A percentile compares a stretch with the other conserved stretches of the same genome.
These are phyloP conservation scores for Volutella citrinella DNA, from an alignment of 2,329 filamentous ascomycete species.

Conservation along the genomic window DNA sequence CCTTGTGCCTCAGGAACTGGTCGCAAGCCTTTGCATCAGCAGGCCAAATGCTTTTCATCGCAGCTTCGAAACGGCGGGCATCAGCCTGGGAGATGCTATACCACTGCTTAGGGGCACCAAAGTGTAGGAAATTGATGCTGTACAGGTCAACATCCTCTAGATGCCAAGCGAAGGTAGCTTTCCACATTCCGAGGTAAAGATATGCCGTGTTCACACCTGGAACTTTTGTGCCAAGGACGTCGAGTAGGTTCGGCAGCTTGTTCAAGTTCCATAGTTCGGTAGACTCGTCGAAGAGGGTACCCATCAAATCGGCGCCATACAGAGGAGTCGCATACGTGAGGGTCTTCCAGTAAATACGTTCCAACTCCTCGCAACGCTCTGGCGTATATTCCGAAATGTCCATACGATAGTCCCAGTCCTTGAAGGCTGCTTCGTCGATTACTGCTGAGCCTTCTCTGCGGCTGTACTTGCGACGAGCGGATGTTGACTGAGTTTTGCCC, in stretches of 20 bases:
- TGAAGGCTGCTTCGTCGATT: constrained; percentile 87
- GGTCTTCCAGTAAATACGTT: constrained; percentile 95
- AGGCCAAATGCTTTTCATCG: constrained; percentile 95
- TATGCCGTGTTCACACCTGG: constrained; percentile 98
- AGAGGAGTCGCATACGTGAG: constrained; percentile 91
- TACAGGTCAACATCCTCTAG: constrained; percentile 97
- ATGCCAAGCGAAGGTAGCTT: constrained; percentile 98
- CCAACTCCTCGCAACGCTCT: constrained; percentile 90
- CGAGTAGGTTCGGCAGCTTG: constrained; percentile 87
- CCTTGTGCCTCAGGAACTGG: constrained; percentile 96
- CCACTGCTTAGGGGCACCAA: constrained; percentile 98
- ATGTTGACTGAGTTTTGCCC: constrained; percentile 69
- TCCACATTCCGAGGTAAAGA: constrained; percentile 98
- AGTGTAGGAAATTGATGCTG: constrained; percentile 99
- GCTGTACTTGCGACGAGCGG: constrained; percentile 83
- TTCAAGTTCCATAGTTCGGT: constrained; percentile 91
- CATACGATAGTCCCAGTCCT: constrained; percentile 86
- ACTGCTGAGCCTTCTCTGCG: constrained; percentile 72
- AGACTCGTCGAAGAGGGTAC: constrained; percentile 85
- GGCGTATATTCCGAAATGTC: constrained; percentile 84
- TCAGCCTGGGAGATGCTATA: constrained; percentile 98
- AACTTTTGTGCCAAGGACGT: constrained; percentile 91
- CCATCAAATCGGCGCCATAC: constrained; percentile 95
- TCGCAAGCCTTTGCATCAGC: constrained; percentile 92
- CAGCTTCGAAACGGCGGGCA: constrained; percentile 85